Evolutionary conservation across 768 basidiomycete species (phyloP), one percentile per base, ranked within the genome.

Genomic region (Cubamyces sp.): DNA sequence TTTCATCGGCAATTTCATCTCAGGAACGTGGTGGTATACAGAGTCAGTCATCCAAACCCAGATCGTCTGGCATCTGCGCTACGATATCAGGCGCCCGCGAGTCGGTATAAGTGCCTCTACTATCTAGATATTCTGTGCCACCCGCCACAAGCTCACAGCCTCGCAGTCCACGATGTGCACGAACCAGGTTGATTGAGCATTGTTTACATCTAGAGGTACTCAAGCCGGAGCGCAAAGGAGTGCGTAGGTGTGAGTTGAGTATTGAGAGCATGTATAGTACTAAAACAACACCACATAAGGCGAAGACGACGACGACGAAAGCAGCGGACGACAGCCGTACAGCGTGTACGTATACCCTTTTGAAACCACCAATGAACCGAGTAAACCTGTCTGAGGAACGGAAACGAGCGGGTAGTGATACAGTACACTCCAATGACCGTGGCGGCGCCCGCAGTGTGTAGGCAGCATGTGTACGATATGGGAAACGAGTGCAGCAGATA

Each of bases 401-500:
- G 34, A 63, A 57, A 46, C 28, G 56, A 54, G 47, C 40, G 57
- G 53, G 52, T 64, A 64, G 41, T 12, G 62, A 60, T 60, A 64
- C 62, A 64, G 57, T 54, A 58, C 45, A 58, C 62, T 64, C 57
- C 51, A 60, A 64, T 15, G 57, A 64, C 46, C 57, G 62, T 64
- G 62, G 49, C 9, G 34, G 34, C 57, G 57, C 62, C 43, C 42
- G 57, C 40, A 16, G 21, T 21, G 21, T 21, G 42, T 41, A 61
- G 40, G 49, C 57, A 59, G 49, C 49, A 51, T 51, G 57, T 50
- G 60, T 54, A 19, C 23, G 19, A 23, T 14, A 23, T 25, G 28
- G 48, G 41, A 51, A 52, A 46, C 40, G 49, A 52, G 28, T 41
- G 60, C 8, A 25, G 50, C 9, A 8, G 37, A 18, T 23, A 47